Base-by-base conservation (phyloP, 1,284 basidiomycete genomes). In the Rhodotorula sp. region DNA sequence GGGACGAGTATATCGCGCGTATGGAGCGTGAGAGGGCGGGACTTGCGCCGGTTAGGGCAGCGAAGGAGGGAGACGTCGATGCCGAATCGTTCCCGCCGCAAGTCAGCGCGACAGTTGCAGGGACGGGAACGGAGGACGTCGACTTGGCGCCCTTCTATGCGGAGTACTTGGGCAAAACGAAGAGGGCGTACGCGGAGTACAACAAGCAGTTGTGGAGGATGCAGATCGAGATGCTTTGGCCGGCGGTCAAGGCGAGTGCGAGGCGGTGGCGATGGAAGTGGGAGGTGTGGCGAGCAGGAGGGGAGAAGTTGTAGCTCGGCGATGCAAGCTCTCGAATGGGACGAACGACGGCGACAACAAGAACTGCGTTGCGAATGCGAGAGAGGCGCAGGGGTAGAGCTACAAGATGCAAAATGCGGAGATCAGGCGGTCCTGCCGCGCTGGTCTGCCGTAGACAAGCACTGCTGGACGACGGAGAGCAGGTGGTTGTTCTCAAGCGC, bases 401-500 rank as follows among this genome's bases (percentile, higher is more conserved):
- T 44, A 44, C 40, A 44, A 18, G 16, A 13, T 3, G 22, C 18
- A 40, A 22, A 30, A 7, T 8, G 24, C 10, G 26, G 2, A 9
- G 24, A 13, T 59, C 11, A 65, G 3, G 52, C 46, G 20, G 51
- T 51, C 24, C 59, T 57, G 9, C 64, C 68, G 13, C 68, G 50
- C 65, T 79, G 73, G 10, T 82, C 81, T 0, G 85, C 85, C 13
- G 84, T 85, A 13, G 82, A 81, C 48, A 98, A 84, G 79, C 92
- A 94, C 59, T 90, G 89, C 79, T 97, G 93, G 4, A 99, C 87
- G 0, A 94, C 92, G 65, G 89, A 88, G 6, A 97, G 80, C 9
- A 99, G 84, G 53, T 91, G 87, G 16, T 86, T 85, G 80, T 99
- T 99, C 81, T 99, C 95, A 48, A 99, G 84, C 0, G 95, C 96